Evolutionary conservation across 1,139 yeast genomes (phyloP), one percentile per base, ranked within the genome.

Genomic region (Yamadazyma sp.): DNA sequence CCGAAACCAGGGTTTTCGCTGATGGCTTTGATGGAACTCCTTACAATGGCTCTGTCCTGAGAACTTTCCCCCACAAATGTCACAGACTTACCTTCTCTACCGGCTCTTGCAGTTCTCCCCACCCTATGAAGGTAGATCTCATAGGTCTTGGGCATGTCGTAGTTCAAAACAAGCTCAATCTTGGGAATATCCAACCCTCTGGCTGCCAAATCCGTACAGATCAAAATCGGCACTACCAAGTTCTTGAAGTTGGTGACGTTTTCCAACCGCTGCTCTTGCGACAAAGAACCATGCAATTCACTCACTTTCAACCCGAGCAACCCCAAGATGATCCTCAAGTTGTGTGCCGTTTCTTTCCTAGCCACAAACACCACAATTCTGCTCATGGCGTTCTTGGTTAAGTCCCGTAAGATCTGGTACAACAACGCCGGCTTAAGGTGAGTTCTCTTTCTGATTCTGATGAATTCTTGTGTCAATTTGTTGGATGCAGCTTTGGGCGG

Each of bases 71-170:
- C 98, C 8, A 94, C 98, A 61, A 92, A 81, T 3, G 98, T 83
- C 34, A 92, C 84, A 34, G 97, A 85, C 42, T 78, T 77, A 75
- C 99, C 99, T 41, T 87, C 88, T 62, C 98, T 79, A 28, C 98
- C 98, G 39, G 97, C 99, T 78, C 99, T 87, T 9, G 98, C 99
- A 41, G 98, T 92, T 76, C 99, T 87, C 66, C 98, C 98, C 47
- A 94, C 97, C 73, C 99, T 84, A 66, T 92, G 98, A 59, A 92
- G 72, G 61, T 92, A 94, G 31, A 89, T 78, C 51, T 92, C 98
- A 56, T 86, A 83, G 17, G 86, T 73, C 59, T 88, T 87, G 38
- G 98, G 98, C 95, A 94, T 88, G 58, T 94, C 98, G 61, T 76
- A 94, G 64, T 92, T 92, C 56, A 92, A 77, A 39, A 92, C 98